Percentiles rank a stretch among this genome's conserved stretches.
Conservation (phyloP, 768 basidiomycete genomes). For the Boletus eberwhitei region DNA sequence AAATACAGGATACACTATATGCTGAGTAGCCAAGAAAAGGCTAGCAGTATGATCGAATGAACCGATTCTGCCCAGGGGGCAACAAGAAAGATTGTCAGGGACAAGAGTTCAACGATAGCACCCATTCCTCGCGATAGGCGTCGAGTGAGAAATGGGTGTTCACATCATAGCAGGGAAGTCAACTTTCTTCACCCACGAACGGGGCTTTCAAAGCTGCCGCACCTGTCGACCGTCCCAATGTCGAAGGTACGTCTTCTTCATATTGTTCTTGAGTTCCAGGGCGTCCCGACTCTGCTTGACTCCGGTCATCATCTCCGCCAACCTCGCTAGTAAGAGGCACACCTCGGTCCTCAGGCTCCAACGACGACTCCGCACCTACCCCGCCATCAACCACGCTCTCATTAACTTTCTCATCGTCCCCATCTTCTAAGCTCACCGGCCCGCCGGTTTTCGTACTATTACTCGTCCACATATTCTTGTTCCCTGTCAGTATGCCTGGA, state of each 20-base stretch:
- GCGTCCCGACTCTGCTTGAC: constrained; percentile 3
- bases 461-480: constrained; percentile 58
- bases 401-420: constrained; percentile 32
- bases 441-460: constrained; percentile 59
- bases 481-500: constrained; percentile 45
- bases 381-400: constrained; percentile 18
- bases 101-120: not conserved
- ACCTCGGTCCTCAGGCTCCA: constrained; percentile 6
- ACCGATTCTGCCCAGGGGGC: not conserved
- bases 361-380: constrained; percentile 7
- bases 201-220: constrained; percentile 12
- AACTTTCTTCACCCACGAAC: constrained; percentile 1
- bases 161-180: not conserved
- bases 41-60: constrained; percentile 8
- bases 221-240: constrained; percentile 29
- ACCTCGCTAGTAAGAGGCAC: not conserved
- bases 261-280: constrained; percentile 3
- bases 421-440: constrained; percentile 47
- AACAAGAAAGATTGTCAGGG: constrained; percentile 6
- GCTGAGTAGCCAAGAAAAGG: constrained; percentile 3
- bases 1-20: constrained; percentile 6
- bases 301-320: constrained; percentile 2
- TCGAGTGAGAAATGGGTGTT: not conserved
- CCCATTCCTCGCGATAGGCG: not conserved
- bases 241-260: constrained; percentile 22